Percentiles rank a stretch among this genome's conserved stretches.
These are phyloP conservation scores for Diaporthe caulivora DNA, from an alignment of 2,329 filamentous ascomycete genomes.

Conservation along the genomic window DNA sequence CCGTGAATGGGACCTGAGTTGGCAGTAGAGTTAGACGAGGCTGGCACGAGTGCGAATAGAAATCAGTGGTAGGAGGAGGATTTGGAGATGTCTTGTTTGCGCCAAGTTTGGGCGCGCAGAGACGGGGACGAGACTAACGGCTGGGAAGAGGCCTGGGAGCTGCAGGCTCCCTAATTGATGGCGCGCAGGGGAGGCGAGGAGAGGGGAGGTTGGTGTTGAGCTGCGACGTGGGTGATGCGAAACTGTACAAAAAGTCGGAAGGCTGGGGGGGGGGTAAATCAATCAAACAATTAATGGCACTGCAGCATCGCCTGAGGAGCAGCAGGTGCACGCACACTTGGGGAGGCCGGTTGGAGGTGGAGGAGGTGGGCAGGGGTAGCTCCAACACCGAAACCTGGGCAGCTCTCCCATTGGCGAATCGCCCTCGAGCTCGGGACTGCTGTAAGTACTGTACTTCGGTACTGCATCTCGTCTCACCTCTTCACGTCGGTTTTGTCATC, in stretches of 20 bases:
- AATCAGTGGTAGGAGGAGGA: not conserved
- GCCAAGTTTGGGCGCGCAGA: not conserved
- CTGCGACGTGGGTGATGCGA: not conserved
- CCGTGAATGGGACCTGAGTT: not conserved
- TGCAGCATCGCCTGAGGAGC: not conserved
- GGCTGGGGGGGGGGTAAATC: conserved; percentile 13
- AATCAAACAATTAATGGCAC: not conserved
- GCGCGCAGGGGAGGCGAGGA: not conserved
- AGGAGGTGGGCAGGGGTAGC: conserved; percentile 20
- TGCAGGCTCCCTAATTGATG: not conserved
- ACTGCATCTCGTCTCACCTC: not conserved
- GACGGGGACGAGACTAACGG: not conserved
- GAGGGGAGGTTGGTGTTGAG: conserved; percentile 9
- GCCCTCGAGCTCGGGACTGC: not conserved
- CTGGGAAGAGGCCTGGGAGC: not conserved
- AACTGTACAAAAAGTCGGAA: conserved; percentile 10
- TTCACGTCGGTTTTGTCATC: not conserved
- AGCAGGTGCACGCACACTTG: not conserved
- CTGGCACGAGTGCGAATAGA: not conserved
- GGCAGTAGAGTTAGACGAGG: not conserved
- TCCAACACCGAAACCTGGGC: conserved; percentile 11
- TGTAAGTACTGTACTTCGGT: too few relatives aligned
- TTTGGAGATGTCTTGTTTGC: not conserved
- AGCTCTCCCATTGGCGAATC: conserved; percentile 14
- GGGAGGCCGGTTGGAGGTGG: not conserved